phyloP scores from a whole-genome alignment of 2,329 filamentous ascomycete species.

The Daldinia sp. region DNA sequence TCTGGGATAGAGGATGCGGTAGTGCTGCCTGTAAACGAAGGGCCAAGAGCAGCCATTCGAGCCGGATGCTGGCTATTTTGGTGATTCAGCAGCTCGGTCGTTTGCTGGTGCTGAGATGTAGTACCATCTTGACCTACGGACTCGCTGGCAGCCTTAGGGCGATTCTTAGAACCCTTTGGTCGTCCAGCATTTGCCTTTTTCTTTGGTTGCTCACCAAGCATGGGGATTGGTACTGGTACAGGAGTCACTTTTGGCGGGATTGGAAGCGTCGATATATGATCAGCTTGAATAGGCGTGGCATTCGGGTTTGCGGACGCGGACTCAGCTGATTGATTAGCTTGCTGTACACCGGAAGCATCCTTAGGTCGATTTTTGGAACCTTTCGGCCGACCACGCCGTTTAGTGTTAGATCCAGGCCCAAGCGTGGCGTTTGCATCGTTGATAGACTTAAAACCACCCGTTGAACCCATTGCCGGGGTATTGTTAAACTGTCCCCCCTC shows the following conservation, averaged over 20 bases:
- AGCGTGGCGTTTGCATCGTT: conserved; percentile 42
- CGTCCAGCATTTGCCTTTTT: conserved; percentile 51
- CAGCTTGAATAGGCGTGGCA: conserved; percentile 17
- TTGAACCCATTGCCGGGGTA: conserved; percentile 46
- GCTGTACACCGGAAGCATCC: conserved; percentile 47
- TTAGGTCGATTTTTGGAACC: conserved; percentile 65
- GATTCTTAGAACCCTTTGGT: conserved; percentile 57
- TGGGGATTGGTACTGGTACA: conserved; percentile 48
- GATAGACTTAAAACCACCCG: conserved; percentile 50
- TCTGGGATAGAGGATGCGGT: conserved; percentile 36
- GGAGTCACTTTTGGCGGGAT: conserved; percentile 51
- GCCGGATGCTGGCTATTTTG: conserved; percentile 24
- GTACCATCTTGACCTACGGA: conserved; percentile 27
- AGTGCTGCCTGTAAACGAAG: conserved; percentile 33
- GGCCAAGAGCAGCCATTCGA: conserved; percentile 27
- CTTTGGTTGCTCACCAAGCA: conserved; percentile 49
- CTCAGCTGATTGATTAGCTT: conserved; percentile 41
- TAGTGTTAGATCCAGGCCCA: conserved; percentile 48
- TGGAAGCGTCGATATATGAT: conserved; percentile 32
- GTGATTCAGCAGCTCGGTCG: conserved; percentile 28
- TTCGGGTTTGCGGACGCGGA: conserved; percentile 21
- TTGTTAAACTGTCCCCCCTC: conserved; percentile 39
- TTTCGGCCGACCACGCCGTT: conserved; percentile 63
- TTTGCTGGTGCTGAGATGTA: conserved; percentile 31
- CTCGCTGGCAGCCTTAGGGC: conserved; percentile 45